Conservation (phyloP, 2,329 filamentous ascomycete species). For the Xylariaceae sp. region DNA sequence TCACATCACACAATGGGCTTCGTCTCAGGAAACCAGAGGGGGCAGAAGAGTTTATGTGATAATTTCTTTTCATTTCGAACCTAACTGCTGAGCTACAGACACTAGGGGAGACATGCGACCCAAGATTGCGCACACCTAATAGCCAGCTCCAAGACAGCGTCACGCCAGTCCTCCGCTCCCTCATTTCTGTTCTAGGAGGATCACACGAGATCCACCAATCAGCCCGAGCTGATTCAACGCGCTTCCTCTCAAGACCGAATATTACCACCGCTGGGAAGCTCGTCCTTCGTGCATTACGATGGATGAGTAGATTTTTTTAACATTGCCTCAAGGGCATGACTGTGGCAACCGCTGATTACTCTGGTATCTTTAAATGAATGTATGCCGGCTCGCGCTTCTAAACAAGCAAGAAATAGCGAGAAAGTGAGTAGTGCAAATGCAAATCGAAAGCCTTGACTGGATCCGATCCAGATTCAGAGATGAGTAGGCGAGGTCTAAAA, state of each 20-base stretch:
- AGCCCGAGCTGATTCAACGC: too few relatives aligned
- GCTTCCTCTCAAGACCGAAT: background rate
- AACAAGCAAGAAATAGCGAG: background rate
- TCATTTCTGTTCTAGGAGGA: background rate
- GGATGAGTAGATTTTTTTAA: background rate
- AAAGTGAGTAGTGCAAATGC: background rate
- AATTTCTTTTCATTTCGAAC: background rate
- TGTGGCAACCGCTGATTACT: background rate
- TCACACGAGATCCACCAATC: background rate
- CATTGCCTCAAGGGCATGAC: background rate
- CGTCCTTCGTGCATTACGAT: background rate
- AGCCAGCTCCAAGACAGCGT: background rate
- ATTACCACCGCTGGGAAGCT: background rate
- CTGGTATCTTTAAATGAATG: background rate
- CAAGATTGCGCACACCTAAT: background rate
- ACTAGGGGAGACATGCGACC: too few relatives aligned
- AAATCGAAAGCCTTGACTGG: background rate
- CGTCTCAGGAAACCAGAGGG: too few relatives aligned
- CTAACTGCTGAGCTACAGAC: too few relatives aligned
- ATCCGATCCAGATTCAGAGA: background rate
- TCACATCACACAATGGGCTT: too few relatives aligned
- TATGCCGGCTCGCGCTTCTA: background rate
- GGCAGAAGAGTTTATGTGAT: background rate
- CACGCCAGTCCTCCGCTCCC: too few relatives aligned
- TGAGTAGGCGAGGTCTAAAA: background rate